Conservation (phyloP, 2,329 filamentous ascomycete genomes). For the Aspergillus caelatus region DNA sequence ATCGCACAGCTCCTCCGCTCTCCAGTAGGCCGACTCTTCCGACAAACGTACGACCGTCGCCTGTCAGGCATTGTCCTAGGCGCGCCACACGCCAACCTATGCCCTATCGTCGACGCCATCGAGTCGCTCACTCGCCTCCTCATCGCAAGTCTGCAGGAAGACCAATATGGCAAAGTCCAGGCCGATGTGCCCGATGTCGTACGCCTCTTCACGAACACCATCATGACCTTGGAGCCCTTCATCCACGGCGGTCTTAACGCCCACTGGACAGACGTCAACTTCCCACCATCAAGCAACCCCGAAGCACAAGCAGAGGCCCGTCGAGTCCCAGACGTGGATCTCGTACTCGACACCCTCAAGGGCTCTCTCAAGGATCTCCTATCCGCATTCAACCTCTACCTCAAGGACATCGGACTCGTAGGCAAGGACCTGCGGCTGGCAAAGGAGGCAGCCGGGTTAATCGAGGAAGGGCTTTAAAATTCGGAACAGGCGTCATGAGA, state of each 20-base stretch:
- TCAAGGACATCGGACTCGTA: slow-evolving; percentile 69
- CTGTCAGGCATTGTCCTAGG: slow-evolving; percentile 72
- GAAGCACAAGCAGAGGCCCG: slow-evolving; percentile 38
- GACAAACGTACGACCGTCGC: slow-evolving; percentile 67
- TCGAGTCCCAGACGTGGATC: slow-evolving; percentile 67
- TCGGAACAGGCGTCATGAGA: background rate
- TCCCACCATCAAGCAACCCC: slow-evolving; percentile 42
- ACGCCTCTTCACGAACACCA: slow-evolving; percentile 69
- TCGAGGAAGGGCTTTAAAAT: slow-evolving; percentile 21
- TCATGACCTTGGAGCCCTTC: slow-evolving; percentile 71
- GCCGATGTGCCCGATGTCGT: slow-evolving; percentile 76
- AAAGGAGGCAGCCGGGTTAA: slow-evolving; percentile 59
- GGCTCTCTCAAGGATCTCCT: slow-evolving; percentile 68
- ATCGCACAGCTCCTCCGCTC: slow-evolving; percentile 53
- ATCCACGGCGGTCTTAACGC: slow-evolving; percentile 53
- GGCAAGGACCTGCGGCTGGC: slow-evolving; percentile 73
- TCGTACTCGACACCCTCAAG: slow-evolving; percentile 67
- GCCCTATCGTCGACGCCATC: slow-evolving; percentile 71
- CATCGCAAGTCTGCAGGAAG: slow-evolving; percentile 74
- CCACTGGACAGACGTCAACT: slow-evolving; percentile 79
- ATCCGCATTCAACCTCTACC: slow-evolving; percentile 73
- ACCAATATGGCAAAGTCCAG: slow-evolving; percentile 84
- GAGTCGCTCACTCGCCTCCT: slow-evolving; percentile 70
- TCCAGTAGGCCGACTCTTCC: slow-evolving; percentile 68
- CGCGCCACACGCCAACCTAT: slow-evolving; percentile 69